Evolutionary conservation across 2,329 filamentous ascomycete species (phyloP).

Genomic region (Elsinoe perseae): DNA sequence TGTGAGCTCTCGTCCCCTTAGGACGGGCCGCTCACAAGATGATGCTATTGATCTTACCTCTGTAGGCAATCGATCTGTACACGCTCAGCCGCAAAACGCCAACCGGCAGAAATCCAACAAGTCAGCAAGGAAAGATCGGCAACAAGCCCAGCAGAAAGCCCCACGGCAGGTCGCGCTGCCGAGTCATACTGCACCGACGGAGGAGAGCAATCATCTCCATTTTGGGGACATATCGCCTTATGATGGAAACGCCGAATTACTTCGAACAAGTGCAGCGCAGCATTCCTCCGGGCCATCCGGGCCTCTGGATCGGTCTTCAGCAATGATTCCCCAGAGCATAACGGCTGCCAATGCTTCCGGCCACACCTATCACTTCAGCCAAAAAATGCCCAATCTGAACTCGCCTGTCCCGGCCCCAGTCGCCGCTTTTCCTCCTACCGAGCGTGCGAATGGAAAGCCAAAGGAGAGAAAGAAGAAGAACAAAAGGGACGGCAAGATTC

Average conservation of each 20-base stretch:
- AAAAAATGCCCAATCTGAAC: neutral
- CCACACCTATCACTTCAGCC: neutral
- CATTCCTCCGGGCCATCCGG: neutral
- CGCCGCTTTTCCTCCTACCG: no score
- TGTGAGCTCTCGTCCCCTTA: conserved; percentile 4
- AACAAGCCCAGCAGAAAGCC: neutral
- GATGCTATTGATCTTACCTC: conserved; percentile 11
- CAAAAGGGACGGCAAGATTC: neutral
- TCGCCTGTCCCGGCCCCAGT: neutral
- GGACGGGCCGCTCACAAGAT: neutral
- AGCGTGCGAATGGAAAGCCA: neutral
- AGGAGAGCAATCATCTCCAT: neutral
- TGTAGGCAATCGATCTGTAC: neutral
- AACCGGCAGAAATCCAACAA: neutral
- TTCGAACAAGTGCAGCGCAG: neutral
- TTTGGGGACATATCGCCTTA: neutral
- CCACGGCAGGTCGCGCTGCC: neutral
- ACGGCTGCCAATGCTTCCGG: neutral
- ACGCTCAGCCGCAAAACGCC: neutral
- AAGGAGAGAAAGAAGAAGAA: neutral
- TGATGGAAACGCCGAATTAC: neutral
- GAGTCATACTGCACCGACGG: neutral
- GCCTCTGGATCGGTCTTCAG: no score
- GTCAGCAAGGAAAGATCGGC: neutral
- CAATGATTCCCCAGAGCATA: no score